Evolutionary conservation across 1,284 basidiomycete species (phyloP), one percentile per base, ranked within the genome.

Genomic region (Apiotrichum montevideense): DNA sequence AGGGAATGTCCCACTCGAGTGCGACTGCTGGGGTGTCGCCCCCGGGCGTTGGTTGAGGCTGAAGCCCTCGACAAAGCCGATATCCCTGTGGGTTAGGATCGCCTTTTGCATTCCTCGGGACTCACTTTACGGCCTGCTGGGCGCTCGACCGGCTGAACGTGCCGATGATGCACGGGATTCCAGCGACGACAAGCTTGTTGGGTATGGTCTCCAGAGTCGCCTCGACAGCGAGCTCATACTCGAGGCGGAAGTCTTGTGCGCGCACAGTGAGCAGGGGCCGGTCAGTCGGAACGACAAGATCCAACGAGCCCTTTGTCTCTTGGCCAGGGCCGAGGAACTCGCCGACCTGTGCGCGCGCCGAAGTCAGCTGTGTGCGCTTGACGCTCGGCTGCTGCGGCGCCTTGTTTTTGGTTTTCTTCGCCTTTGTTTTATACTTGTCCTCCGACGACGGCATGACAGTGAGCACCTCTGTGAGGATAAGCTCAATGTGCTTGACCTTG

Each of bases 171-270:
- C 68, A 74, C 29, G 54, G 86, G 43, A 93, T 76, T 47, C 70
- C 67, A n/a, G 87, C 85, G 77, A 88, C 82, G 77, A 88, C 82
- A 11, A 59, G 69, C 56, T 84, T 83, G 55, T 83, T 79, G 5
- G 84, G 84, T 5, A 82, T 81, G 21, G 61, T 63, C 33, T 85
- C 87, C 75, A 88, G 81, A 46, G 87, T 79, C 3, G 88, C 89
- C 72, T 85, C 87, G 54, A 90, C 85, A 42, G 80, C 80, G 46
- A 92, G 78, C 49, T 84, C 80, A 72, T 92, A 92, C 1, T 83
- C 85, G 52, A 93, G 84, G 69, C 90, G 87, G 55, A 93, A 86
- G 65, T 87, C 84, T 61, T 86, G 79, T 7, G 88, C 90, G 14
- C 86, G 81, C 59, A 90, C 78, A 3, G 88, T 86, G 14, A 87